These are phyloP conservation scores for Sindora glabra DNA, from an alignment of 306 rosid species.

Conservation along the genomic window DNA sequence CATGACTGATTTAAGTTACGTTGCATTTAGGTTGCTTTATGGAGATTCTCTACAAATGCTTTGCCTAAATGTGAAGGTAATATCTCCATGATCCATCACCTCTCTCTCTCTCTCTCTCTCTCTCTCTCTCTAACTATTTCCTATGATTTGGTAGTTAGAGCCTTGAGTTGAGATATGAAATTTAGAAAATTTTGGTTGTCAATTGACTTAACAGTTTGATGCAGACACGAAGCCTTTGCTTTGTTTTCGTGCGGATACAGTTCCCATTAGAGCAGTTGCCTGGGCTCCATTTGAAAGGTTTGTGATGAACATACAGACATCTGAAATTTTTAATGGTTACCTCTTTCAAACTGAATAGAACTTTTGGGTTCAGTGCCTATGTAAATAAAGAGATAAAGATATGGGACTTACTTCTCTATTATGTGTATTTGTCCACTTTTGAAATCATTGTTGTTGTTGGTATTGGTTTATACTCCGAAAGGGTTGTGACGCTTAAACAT, in stretches of 20 bases:
- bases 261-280: slow-evolving; percentile 80
- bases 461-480: too few relatives aligned
- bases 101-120: too few relatives aligned
- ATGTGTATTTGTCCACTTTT: neutral
- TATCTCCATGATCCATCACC: neutral
- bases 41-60: slow-evolving; percentile 62
- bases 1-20: slow-evolving; percentile 22
- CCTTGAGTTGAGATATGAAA: slow-evolving; percentile 16
- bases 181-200: slow-evolving; percentile 1
- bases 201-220: slow-evolving; percentile 11
- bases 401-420: neutral
- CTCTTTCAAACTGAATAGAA: too few relatives aligned
- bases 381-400: too few relatives aligned
- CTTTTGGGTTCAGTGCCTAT: too few relatives aligned
- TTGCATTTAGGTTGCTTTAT: slow-evolving; percentile 70
- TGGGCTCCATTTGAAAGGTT: slow-evolving; percentile 91
- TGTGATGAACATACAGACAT: too few relatives aligned
- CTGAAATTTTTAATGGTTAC: too few relatives aligned
- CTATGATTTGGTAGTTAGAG: slow-evolving; percentile 2
- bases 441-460: slow-evolving; percentile 2
- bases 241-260: slow-evolving; percentile 73
- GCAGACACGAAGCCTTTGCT: slow-evolving; percentile 81
- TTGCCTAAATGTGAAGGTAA: slow-evolving; percentile 53
- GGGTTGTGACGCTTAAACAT: slow-evolving; percentile 61
- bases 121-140: slow-evolving; percentile 6